Evolutionary conservation across 2,329 filamentous ascomycete species (phyloP), one percentile per base, ranked within the genome.

Genomic region (Apiospora marii): DNA sequence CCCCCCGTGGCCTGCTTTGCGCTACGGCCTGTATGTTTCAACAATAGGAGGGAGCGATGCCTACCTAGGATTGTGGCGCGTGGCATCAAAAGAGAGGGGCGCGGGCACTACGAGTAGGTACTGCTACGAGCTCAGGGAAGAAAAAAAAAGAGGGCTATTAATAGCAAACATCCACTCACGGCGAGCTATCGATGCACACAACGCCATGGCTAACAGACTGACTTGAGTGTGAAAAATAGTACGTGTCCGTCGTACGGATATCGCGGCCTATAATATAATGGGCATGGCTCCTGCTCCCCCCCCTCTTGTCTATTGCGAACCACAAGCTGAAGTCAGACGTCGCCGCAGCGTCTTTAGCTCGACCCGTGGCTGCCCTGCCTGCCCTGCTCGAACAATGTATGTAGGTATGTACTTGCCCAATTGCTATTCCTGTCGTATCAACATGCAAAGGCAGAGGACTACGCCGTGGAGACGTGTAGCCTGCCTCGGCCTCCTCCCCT

Each of bases 111-210:
- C 58, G 34, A 64, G 34, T 30, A 30, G 27, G 27, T 30, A 30
- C 27, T 30, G 27, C 27, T 30, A 30, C 58, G 34, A 64, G 34
- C 30, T 22, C n/a, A n/a, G 13, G 16, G 27, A 37, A 13, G 22
- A 34, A 34, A 34, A 22, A 41, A 64, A 64, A 64, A 64, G 58
- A 64, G 58, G 58, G 19, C 58, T 64, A 64, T 64, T 64, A 64
- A 64, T 64, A 64, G 58, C 58, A 64, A 64, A 19, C 58, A 64
- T 14, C 58, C 58, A 64, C 58, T 61, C 53, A 37, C 58, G 53
- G 30, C 14, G 14, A 16, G 53, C 53, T 61, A 61, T 61, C 53
- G 53, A 61, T 30, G 34, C 58, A 37, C 58, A 34, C 58, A 64
- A 64, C 34, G 58, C 58, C 34, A 22, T 64, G 58, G 58, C 58